Evolutionary conservation across 257 asterid genomes (phyloP).

Genomic region (Handroanthus guayacan): DNA sequence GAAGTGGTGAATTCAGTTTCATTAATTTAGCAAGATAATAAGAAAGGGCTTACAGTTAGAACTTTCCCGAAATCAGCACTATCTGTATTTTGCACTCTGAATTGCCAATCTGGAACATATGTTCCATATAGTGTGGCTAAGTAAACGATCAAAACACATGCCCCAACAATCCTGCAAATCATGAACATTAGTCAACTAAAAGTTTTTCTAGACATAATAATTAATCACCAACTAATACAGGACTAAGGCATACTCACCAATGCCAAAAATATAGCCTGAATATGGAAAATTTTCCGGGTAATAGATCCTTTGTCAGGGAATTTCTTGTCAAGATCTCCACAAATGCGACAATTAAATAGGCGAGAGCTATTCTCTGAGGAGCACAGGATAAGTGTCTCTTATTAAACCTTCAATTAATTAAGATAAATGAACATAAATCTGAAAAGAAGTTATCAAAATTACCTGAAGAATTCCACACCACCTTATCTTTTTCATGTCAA

Average conservation of each 20-base stretch:
- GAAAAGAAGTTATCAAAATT: constrained; percentile 16
- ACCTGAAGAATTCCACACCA: constrained; percentile 94
- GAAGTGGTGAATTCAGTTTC: too few relatives aligned
- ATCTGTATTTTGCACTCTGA: constrained; percentile 52
- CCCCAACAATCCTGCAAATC: constrained; percentile 60
- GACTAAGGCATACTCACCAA: constrained; percentile 53
- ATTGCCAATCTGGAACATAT: constrained; percentile 81
- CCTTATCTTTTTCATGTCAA: constrained; percentile 71
- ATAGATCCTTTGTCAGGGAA: constrained; percentile 37
- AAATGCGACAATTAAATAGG: constrained; percentile 71
- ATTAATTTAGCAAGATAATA: constrained; percentile 16
- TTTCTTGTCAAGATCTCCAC: constrained; percentile 57
- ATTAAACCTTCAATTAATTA: constrained; percentile 7
- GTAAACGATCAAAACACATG: constrained; percentile 58
- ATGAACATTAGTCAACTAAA: constrained; percentile 16
- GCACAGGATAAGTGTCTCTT: constrained; percentile 16
- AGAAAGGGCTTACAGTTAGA: constrained; percentile 54
- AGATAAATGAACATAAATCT: constrained; percentile 10
- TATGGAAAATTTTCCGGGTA: constrained; percentile 53
- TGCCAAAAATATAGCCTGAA: constrained; percentile 67
- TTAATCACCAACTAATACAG: constrained; percentile 12
- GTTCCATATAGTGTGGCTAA: constrained; percentile 62
- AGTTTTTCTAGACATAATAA: neutral
- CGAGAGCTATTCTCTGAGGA: constrained; percentile 75
- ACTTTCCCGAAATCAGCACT: constrained; percentile 61